Evolutionary conservation across 2,329 filamentous ascomycete species (phyloP).

Genomic region (Penicillium palitans): DNA sequence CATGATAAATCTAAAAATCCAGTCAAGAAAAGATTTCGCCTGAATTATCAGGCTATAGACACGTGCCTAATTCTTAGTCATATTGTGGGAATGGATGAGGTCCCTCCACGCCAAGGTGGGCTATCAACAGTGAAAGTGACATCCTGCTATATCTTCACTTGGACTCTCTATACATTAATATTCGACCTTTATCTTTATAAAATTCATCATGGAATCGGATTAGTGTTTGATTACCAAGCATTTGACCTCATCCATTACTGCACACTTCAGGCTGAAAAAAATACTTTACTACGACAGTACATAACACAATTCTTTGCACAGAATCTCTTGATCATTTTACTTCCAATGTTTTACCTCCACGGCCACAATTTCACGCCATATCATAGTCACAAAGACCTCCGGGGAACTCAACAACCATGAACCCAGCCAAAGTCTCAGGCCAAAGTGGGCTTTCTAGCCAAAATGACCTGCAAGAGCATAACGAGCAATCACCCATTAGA

Average conservation of each 20-base stretch:
- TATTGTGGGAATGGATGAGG: not conserved
- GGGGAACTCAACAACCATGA: not conserved
- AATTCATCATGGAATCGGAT: too few species aligned
- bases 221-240: not conserved
- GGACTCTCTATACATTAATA: not conserved
- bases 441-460: not conserved
- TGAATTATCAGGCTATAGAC: not conserved
- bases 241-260: not conserved
- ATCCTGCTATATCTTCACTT: not conserved
- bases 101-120: not conserved
- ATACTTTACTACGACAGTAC: not conserved
- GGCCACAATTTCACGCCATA: not conserved
- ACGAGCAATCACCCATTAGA: conserved; percentile 11
- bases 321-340: not conserved
- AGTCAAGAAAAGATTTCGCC: not conserved
- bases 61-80: conserved; percentile 7
- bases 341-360: not conserved
- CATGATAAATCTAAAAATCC: not conserved
- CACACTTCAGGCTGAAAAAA: not conserved
- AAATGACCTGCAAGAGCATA: not conserved
- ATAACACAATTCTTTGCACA: not conserved
- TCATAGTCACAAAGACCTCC: not conserved
- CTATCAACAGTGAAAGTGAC: conserved; percentile 1
- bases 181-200: too few species aligned
- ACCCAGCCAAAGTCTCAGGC: conserved; percentile 1